Base-by-base conservation (phyloP, 805 yeast species). In the Candida pseudoglaebosa region DNA sequence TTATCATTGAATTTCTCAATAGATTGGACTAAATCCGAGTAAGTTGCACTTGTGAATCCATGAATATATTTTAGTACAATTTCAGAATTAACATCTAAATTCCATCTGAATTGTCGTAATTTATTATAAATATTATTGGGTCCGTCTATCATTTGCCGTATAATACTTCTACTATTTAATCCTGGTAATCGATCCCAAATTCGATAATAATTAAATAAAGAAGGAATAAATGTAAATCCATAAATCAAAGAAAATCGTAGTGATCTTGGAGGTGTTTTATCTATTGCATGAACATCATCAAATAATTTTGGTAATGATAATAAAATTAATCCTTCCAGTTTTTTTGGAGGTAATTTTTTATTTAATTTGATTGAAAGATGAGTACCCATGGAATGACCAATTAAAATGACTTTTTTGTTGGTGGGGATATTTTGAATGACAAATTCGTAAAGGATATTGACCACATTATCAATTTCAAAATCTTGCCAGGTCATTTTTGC, bases 361-460 rank as follows among this genome's bases (percentile, higher is more conserved):
- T 67, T 71, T 18, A 77, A 57, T 42, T 75, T 76, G 7, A 75
- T 58, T 2, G 75, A 59, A 20, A 83, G 53, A 41, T 71, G 76
- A 5, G 85, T 71, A 4, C 91, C 95, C 80, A 81, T 79, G 2
- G 90, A 82, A 60, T 83, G 93, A 13, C 88, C 90, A 4, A 82
- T 57, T 18, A 82, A 49, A 2, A 77, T 62, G 14, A 75, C 48
- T 34, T 57, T 67, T 44, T 77, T 67, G 21, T 62, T 49, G 1
- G 39, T 34, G 0, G 77, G 73, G 14, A 73, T 62, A 34, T 60
- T 57, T 43, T 60, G 64, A 22, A 40, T 40, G 7, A 76, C 47
- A 28, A 68, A 65, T 37, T 61, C 67, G 32, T 49, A 51, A 8
- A 77, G 35, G 10, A 74, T 51, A 16, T 55, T 61, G 16, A 62